Evolutionary conservation across 2,329 filamentous ascomycete species (phyloP), one percentile per base, ranked within the genome.

Genomic region (Diaporthe amygdali): DNA sequence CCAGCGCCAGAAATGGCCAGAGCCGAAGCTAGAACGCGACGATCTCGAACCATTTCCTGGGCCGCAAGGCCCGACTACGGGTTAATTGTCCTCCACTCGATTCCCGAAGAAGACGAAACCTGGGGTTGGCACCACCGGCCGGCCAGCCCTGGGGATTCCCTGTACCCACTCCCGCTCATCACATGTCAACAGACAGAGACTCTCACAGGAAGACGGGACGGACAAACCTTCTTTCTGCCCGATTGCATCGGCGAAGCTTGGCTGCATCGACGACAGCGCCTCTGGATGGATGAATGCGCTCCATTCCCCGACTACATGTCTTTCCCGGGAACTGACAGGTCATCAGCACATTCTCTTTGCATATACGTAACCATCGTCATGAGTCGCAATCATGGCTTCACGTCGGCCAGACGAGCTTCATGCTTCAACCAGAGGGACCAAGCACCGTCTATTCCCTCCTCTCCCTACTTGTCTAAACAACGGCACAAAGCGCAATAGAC

Each of bases 151-250:
- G 25, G 54, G 15, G 52, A 39, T 39, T 15, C 52, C 41, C 52
- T 59, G 66, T 41, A 59, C 59, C 30, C 20, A 3, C 27, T 37
- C 59, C 59, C 59, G 59, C 59, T 20, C 30, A 30, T 64, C 59
- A 64, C 59, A 64, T 64, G 59, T 8, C 59, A 64, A 27, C 41
- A 22, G 14, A 41, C 20, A 15, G 5, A 6, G 3, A 22, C 52
- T 12, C 27, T 30, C 56, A 46, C 37, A 44, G 8, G 20, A 15
- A 15, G 8, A 15, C 9, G 20, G 56, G 27, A 32, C 56, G 59
- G 59, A 64, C 59, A 64, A 64, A 25, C 44, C 44, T 64, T 64
- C 59, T 64, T 49, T 49, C 59, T 64, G 44, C 20, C 59, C 59
- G 44, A 49, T 30, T 32, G 44, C 59, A 37, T 34, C 59, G 27